Percentiles rank a stretch among this genome's conserved stretches.
phyloP scores from a whole-genome alignment of 2,329 filamentous ascomycete species.

The Apiospora koreana region DNA sequence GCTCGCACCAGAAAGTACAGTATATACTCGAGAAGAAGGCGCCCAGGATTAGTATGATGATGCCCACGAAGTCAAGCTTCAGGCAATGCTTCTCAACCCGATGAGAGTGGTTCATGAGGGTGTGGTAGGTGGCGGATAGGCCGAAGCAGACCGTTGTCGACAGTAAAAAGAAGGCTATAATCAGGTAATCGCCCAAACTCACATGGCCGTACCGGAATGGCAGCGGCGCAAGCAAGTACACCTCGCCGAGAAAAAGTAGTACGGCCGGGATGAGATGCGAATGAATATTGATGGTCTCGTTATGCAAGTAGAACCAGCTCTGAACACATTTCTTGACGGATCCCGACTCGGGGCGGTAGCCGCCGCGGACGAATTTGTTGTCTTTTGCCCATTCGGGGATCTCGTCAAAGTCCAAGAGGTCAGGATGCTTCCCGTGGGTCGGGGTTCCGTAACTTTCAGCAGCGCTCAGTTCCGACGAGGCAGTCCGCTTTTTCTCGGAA shows the following conservation, averaged over 20 bases:
- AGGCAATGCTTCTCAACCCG: slow-evolving; percentile 37
- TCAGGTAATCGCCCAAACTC: slow-evolving; percentile 34
- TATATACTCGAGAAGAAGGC: slow-evolving; percentile 42
- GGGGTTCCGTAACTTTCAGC: neutral
- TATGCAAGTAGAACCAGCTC: slow-evolving; percentile 44
- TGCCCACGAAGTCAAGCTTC: slow-evolving; percentile 39
- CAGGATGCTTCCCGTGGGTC: neutral
- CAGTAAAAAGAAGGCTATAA: slow-evolving; percentile 41
- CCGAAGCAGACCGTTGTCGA: slow-evolving; percentile 38
- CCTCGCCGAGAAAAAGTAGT: slow-evolving; percentile 34
- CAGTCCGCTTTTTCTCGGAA: slow-evolving; percentile 8
- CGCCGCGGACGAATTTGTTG: slow-evolving; percentile 41
- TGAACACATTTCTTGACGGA: slow-evolving; percentile 37
- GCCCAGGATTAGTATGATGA: slow-evolving; percentile 39
- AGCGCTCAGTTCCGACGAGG: neutral
- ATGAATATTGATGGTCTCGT: slow-evolving; percentile 45
- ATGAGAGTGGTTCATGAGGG: slow-evolving; percentile 40
- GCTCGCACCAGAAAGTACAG: slow-evolving; percentile 41
- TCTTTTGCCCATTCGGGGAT: slow-evolving; percentile 44
- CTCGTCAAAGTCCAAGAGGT: slow-evolving; percentile 28
- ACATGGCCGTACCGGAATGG: slow-evolving; percentile 15
- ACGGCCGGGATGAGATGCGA: slow-evolving; percentile 47
- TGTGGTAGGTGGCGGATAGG: slow-evolving; percentile 40
- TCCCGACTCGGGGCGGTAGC: slow-evolving; percentile 43
- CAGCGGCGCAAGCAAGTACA: slow-evolving; percentile 23